phyloP scores from a whole-genome alignment of 306 rosid species.

The Rosa chinensis region DNA sequence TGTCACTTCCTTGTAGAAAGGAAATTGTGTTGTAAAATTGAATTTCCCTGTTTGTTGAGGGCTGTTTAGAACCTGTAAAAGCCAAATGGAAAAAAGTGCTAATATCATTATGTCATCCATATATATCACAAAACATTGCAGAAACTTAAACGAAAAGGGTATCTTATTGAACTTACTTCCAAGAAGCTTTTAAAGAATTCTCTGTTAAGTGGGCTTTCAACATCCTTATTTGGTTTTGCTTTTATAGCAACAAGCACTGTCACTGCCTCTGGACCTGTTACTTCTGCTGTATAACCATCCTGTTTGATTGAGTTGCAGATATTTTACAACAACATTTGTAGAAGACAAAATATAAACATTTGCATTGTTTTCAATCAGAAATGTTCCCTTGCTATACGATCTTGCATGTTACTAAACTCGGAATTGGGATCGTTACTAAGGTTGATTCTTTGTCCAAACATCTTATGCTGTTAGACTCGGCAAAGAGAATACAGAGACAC shows the following conservation, averaged over 20 bases:
- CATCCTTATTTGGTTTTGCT: slow-evolving; percentile 66
- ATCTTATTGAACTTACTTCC: slow-evolving; percentile 45
- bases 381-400: background rate
- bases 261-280: slow-evolving; percentile 60
- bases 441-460: background rate
- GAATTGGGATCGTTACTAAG: background rate
- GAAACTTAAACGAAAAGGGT: background rate
- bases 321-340: background rate
- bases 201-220: slow-evolving; percentile 54
- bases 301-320: slow-evolving; percentile 33
- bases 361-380: background rate
- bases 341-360: background rate
- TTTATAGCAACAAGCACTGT: slow-evolving; percentile 79
- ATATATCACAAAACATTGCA: slow-evolving; percentile 7
- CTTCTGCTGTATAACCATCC: slow-evolving; percentile 87
- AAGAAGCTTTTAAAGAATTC: slow-evolving; percentile 70
- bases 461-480: background rate
- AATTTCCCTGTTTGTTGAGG: slow-evolving; percentile 61
- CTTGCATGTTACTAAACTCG: background rate
- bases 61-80: slow-evolving; percentile 42
- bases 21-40: slow-evolving; percentile 79
- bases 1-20: slow-evolving; percentile 59
- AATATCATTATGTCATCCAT: background rate
- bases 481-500: background rate
- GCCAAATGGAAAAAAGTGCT: background rate